A percentile compares a stretch with the other conserved stretches of the same genome.
Evolutionary conservation across 129 eudicot genomes (phyloP).

Genomic region (Smallanthus sonchifolius): DNA sequence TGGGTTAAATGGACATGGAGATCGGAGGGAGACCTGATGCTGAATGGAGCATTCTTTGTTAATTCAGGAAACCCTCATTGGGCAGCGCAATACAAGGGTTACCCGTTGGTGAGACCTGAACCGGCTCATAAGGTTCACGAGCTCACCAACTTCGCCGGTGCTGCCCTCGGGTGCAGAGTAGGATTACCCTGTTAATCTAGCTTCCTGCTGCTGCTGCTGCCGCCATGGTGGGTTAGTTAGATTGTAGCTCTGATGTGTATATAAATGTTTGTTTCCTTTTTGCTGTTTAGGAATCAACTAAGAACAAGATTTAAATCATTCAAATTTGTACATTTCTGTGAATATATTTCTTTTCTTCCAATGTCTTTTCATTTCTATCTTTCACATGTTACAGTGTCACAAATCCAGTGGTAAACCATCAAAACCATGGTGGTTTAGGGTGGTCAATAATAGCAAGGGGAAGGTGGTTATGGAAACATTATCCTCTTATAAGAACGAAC

Average conservation of each 20-base stretch:
- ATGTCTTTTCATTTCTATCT: not conserved
- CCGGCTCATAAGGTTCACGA: conserved; percentile 33
- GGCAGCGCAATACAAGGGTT: conserved; percentile 17
- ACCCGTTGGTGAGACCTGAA: conserved; percentile 36
- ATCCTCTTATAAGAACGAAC: not conserved
- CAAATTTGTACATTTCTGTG: conserved; percentile 13
- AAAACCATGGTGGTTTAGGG: not conserved
- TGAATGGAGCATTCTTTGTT: conserved; percentile 71
- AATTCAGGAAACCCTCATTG: conserved; percentile 61
- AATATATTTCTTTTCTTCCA: conserved; percentile 2
- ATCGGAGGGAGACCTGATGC: conserved; percentile 70
- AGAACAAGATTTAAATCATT: conserved; percentile 9
- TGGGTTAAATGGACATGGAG: conserved; percentile 88
- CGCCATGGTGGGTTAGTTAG: conserved; percentile 11
- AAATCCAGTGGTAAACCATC: not conserved
- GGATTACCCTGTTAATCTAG: conserved; percentile 45
- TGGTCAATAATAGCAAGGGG: not conserved
- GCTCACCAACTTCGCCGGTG: conserved; percentile 54
- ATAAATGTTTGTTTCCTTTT: conserved; percentile 27
- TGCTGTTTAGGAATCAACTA: conserved; percentile 25
- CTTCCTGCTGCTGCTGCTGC: conserved; percentile 11
- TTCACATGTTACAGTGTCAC: not conserved
- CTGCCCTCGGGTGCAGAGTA: conserved; percentile 40
- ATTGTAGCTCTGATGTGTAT: conserved; percentile 20
- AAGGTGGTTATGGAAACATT: not conserved